Percentiles rank a stretch among this genome's conserved stretches.
phyloP scores from a whole-genome alignment of 495 filamentous ascomycete genomes.

The Trichoderma reesei region DNA sequence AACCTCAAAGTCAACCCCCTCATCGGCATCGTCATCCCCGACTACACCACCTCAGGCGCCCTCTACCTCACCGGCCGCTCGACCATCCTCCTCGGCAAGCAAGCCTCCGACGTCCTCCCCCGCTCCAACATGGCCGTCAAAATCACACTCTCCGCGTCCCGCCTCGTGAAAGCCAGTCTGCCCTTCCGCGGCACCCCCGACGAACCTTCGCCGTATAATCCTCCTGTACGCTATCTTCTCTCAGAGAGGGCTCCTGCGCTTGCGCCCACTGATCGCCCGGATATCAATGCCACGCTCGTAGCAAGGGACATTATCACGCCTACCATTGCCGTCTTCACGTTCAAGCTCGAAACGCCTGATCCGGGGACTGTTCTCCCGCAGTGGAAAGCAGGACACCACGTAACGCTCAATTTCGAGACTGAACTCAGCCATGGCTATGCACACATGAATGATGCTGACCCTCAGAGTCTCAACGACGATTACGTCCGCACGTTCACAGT shows the following conservation, averaged over 20 bases:
- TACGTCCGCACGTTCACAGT: slow-evolving; percentile 75
- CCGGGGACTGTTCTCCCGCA: slow-evolving; percentile 14
- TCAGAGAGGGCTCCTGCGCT: slow-evolving; percentile 17
- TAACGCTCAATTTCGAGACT: slow-evolving; percentile 57
- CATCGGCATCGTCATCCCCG: slow-evolving; percentile 56
- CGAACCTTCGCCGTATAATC: slow-evolving; percentile 60
- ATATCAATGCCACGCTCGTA: slow-evolving; percentile 39
- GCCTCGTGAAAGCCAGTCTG: slow-evolving; percentile 53
- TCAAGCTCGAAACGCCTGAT: slow-evolving; percentile 34
- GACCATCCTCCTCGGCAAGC: slow-evolving; percentile 51
- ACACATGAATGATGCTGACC: slow-evolving; percentile 75
- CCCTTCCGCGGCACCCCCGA: slow-evolving; percentile 52
- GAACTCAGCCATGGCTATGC: slow-evolving; percentile 62
- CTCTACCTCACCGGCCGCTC: slow-evolving; percentile 59
- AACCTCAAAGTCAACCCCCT: slow-evolving; percentile 57
- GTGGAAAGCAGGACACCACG: slow-evolving; percentile 65
- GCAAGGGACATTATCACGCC: slow-evolving; percentile 50
- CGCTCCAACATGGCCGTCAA: slow-evolving; percentile 62
- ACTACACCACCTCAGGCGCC: slow-evolving; percentile 59
- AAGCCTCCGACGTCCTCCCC: slow-evolving; percentile 49
- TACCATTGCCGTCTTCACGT: slow-evolving; percentile 52
- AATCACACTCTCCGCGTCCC: slow-evolving; percentile 48
- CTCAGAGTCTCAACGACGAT: slow-evolving; percentile 69
- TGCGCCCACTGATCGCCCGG: slow-evolving; percentile 2
- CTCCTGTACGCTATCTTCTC: slow-evolving; percentile 26